A percentile compares a stretch with the other conserved stretches of the same genome.
phyloP scores from a whole-genome alignment of 1,284 basidiomycete genomes.

The Sporisorium iseilematis-ciliati region DNA sequence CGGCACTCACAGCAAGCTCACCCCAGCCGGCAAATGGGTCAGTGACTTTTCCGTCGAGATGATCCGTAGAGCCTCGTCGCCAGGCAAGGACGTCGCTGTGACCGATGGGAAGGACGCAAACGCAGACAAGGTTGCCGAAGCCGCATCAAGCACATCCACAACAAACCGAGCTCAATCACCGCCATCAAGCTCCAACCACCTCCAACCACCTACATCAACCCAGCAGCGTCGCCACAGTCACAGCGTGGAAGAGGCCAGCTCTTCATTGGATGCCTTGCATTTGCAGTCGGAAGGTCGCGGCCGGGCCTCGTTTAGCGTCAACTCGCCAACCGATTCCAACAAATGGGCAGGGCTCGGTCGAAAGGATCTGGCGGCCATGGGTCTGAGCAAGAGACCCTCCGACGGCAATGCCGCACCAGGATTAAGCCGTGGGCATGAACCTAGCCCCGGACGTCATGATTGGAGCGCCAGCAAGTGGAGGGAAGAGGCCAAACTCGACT shows the following conservation, averaged over 20 bases:
- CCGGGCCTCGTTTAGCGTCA: conserved; percentile 24
- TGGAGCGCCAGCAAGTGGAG: conserved; percentile 48
- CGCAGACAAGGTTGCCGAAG: neutral
- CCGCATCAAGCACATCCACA: conserved; percentile 3
- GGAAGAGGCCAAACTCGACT: conserved; percentile 46
- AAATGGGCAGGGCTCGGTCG: conserved; percentile 54
- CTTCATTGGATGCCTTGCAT: conserved; percentile 13
- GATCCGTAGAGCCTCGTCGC: conserved; percentile 36
- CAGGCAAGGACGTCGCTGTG: neutral
- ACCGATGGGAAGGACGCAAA: neutral
- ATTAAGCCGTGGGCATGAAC: conserved; percentile 26
- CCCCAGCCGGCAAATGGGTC: conserved; percentile 47
- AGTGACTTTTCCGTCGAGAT: conserved; percentile 48
- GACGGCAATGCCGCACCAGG: conserved; percentile 1
- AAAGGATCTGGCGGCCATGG: conserved; percentile 57
- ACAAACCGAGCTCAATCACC: neutral
- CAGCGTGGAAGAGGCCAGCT: conserved; percentile 15
- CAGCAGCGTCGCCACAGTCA: conserved; percentile 40
- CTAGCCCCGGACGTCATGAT: conserved; percentile 42
- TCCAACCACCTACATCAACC: conserved; percentile 17
- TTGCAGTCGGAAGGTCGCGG: conserved; percentile 16
- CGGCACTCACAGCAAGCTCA: conserved; percentile 18
- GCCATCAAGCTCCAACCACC: conserved; percentile 6
- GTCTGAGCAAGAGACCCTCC: conserved; percentile 27
- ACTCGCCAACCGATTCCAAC: conserved; percentile 12